Base-by-base conservation (phyloP, 75 land plant species). In the Chamaecyparis obtusa region DNA sequence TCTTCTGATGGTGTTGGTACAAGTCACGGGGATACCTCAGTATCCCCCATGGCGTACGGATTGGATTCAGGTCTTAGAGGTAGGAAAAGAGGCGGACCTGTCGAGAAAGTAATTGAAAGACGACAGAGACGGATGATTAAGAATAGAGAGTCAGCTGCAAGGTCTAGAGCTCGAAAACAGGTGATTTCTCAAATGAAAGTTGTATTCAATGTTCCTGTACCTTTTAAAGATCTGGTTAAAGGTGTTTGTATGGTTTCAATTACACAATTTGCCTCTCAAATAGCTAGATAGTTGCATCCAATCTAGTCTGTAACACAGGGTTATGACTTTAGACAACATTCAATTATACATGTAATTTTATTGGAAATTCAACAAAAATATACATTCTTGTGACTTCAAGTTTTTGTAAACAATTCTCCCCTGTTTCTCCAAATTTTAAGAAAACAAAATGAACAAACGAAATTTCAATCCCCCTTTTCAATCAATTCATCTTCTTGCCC, bases 111-210 rank as follows among this genome's bases (percentile, higher is more conserved):
- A 57, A 88, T 93, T 54, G 97, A 96, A 88, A 93, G 97, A 87
- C 88, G 97, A 87, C 97, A 96, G 85, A 89, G 93, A 88, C 87
- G 97, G 51, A 96, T 96, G 97, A 96, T 96, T 15, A 96, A 96
- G 90, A 96, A 96, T 79, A 85, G 97, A 55, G 97, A 96, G 57
- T 96, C 97, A 41, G 97, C 97, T 84, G 97, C 97, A 30, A 92
- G 97, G 60, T 96, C 97, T 0, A 86, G 97, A 44, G 96, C 96
- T 60, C 92, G 96, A 9, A 96, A 96, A 89, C 97, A 95, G 96
- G 97, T 96, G 74, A 44, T 39, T 89, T 87, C 33, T 75, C 27
- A 81, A 13, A 81, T 81, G 48, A 43, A n/a, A 46, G 46, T 46
- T 46, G 16, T n/a, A 27, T 46, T 81, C 51, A 46, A 27, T 81